Evolutionary conservation across 108 stramenopile species (phyloP).

Genomic region (Cyclotella kingstonii): DNA sequence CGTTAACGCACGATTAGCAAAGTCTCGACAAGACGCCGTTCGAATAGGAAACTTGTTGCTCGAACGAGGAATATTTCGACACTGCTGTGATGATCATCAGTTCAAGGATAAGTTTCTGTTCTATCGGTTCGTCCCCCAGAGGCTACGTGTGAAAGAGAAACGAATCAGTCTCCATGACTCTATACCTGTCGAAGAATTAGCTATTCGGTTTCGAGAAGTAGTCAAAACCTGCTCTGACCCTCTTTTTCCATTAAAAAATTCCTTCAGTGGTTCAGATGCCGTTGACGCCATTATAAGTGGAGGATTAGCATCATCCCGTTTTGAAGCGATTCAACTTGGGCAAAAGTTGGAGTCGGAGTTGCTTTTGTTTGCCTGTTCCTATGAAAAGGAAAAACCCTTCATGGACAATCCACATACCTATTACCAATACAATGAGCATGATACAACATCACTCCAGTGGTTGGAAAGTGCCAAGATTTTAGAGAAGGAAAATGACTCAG

Average conservation of each 20-base stretch:
- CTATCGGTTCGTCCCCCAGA: constrained; percentile 37
- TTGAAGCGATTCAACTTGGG: constrained; percentile 14
- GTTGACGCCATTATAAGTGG: constrained; percentile 6
- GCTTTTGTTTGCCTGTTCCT: not conserved
- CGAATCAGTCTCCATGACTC: not conserved
- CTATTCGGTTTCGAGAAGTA: constrained; percentile 8
- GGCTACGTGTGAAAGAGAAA: not conserved
- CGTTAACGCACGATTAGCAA: constrained; percentile 28
- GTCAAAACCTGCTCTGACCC: constrained; percentile 12
- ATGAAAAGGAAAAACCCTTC: constrained; percentile 2
- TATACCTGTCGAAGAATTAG: constrained; percentile 8
- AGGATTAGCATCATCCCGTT: constrained; percentile 11
- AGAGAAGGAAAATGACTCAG: not conserved
- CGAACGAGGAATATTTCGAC: constrained; percentile 40
- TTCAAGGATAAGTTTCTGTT: constrained; percentile 53
- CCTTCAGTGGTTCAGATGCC: constrained; percentile 6
- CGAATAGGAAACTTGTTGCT: constrained; percentile 39
- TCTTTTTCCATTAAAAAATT: constrained; percentile 6
- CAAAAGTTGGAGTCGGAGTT: constrained; percentile 11
- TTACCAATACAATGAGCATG: constrained; percentile 2
- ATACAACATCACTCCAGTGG: not conserved
- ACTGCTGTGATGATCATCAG: constrained; percentile 38
- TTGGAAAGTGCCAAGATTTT: not conserved
- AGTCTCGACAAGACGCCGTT: constrained; percentile 51
- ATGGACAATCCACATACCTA: constrained; percentile 9